Conservation (phyloP, 2,329 filamentous ascomycete genomes). For the Paecilomyces niveus region DNA sequence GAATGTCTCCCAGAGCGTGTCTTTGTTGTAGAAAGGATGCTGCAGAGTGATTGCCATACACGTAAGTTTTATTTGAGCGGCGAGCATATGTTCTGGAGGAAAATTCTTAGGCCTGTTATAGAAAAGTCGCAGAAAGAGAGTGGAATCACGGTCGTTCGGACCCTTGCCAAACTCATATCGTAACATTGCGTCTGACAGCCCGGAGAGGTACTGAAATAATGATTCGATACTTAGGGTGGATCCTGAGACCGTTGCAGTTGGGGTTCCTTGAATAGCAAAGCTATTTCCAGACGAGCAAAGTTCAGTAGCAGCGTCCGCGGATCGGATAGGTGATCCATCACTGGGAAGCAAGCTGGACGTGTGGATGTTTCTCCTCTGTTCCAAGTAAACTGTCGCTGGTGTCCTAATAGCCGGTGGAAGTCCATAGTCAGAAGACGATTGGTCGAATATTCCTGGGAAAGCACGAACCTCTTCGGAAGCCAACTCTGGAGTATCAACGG, state of each 20-base stretch:
- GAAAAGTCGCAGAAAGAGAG: constrained; percentile 37
- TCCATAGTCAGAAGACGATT: constrained; percentile 16
- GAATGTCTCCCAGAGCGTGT: constrained; percentile 25
- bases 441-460: constrained; percentile 10
- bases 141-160: constrained; percentile 30
- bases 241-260: neutral
- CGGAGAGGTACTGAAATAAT: constrained; percentile 21
- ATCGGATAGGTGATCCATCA: neutral
- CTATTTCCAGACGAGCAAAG: neutral
- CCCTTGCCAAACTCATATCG: constrained; percentile 29
- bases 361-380: constrained; percentile 23
- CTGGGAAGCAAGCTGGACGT: constrained; percentile 7
- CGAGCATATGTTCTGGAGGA: constrained; percentile 21
- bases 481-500: constrained; percentile 15
- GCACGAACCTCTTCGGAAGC: constrained; percentile 16
- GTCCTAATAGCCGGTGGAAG: constrained; percentile 9
- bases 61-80: constrained; percentile 28
- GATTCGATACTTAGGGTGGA: constrained; percentile 10
- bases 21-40: constrained; percentile 32
- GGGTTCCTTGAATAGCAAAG: neutral
- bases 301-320: neutral
- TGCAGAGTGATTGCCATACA: constrained; percentile 30
- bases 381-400: constrained; percentile 11
- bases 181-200: constrained; percentile 23
- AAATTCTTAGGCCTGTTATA: constrained; percentile 23